A percentile compares a stretch with the other conserved stretches of the same genome.
These are phyloP conservation scores for Botryotinia convoluta DNA, from an alignment of 2,329 filamentous ascomycete species.

Conservation along the genomic window DNA sequence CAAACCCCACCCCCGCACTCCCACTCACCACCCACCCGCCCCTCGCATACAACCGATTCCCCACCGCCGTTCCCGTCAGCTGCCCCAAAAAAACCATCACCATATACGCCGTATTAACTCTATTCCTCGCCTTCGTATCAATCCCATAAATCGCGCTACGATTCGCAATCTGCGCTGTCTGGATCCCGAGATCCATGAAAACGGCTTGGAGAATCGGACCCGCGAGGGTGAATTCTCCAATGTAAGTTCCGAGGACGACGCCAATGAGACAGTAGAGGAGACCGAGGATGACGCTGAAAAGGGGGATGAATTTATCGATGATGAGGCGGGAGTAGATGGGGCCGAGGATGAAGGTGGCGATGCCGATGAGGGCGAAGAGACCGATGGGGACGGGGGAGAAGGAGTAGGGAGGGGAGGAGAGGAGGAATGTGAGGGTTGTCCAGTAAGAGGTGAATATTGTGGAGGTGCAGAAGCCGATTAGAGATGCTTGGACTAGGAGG, in stretches of 20 bases:
- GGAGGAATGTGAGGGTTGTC: constrained; percentile 77
- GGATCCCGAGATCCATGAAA: constrained; percentile 67
- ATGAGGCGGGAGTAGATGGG: constrained; percentile 69
- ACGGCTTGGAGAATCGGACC: constrained; percentile 73
- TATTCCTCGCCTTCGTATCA: constrained; percentile 67
- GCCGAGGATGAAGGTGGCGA: constrained; percentile 63
- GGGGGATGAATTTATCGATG: constrained; percentile 67
- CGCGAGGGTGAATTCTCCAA: constrained; percentile 62
- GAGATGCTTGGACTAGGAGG: constrained; percentile 65
- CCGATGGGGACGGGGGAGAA: constrained; percentile 69
- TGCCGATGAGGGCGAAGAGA: constrained; percentile 74
- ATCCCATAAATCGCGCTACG: constrained; percentile 67
- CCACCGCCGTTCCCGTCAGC: constrained; percentile 64
- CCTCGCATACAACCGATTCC: constrained; percentile 53
- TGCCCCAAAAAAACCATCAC: constrained; percentile 75
- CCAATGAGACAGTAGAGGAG: constrained; percentile 58
- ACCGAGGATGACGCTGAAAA: constrained; percentile 65
- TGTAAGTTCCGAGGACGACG: constrained; percentile 66
- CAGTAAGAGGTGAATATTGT: constrained; percentile 66
- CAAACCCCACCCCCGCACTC: constrained; percentile 54
- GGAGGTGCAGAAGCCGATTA: constrained; percentile 62
- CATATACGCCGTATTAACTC: constrained; percentile 83
- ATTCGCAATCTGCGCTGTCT: constrained; percentile 73
- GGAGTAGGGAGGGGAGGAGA: constrained; percentile 66
- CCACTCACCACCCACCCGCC: constrained; percentile 57